phyloP scores from a whole-genome alignment of 1,284 basidiomycete genomes.

The Mycosarcoma maydis region DNA sequence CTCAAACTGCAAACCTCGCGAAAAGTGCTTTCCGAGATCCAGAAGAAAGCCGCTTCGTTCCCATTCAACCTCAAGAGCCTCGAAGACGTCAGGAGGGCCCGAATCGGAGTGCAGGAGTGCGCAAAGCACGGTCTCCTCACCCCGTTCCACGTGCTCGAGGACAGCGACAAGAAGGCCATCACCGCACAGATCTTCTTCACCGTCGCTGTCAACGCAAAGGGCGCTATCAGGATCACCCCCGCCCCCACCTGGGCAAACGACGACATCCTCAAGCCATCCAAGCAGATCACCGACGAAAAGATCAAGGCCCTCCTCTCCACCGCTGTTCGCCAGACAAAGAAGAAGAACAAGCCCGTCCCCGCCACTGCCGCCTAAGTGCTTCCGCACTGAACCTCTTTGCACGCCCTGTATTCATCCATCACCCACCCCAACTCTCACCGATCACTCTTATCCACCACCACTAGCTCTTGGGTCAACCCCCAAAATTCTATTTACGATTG shows the following conservation, averaged over 20 bases:
- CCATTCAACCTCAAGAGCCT: slow-evolving; percentile 94
- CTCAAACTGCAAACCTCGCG: slow-evolving; percentile 98
- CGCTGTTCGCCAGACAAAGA: slow-evolving; percentile 87
- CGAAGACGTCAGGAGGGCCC: slow-evolving; percentile 93
- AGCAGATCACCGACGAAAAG: slow-evolving; percentile 54
- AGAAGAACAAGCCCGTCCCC: slow-evolving; percentile 74
- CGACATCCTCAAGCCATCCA: slow-evolving; percentile 85
- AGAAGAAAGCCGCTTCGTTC: slow-evolving; percentile 97
- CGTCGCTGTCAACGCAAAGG: slow-evolving; percentile 82
- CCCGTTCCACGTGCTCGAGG: slow-evolving; percentile 79
- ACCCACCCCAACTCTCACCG: too few relatives aligned
- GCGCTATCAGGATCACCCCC: slow-evolving; percentile 80
- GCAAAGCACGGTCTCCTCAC: slow-evolving; percentile 89
- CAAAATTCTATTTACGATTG: background rate
- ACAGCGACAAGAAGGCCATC: slow-evolving; percentile 54
- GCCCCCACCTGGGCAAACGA: slow-evolving; percentile 91
- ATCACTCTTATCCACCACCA: too few relatives aligned
- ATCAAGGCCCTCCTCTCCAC: slow-evolving; percentile 78
- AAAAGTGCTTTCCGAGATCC: slow-evolving; percentile 91
- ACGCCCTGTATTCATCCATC: too few relatives aligned
- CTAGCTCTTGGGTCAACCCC: too few relatives aligned
- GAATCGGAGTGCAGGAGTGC: slow-evolving; percentile 95
- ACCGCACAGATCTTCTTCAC: slow-evolving; percentile 93
- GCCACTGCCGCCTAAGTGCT: slow-evolving; percentile 25
- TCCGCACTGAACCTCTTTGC: too few relatives aligned